Conservation (phyloP, 2,329 filamentous ascomycete species). For the Ceratocystis lukuohia region DNA sequence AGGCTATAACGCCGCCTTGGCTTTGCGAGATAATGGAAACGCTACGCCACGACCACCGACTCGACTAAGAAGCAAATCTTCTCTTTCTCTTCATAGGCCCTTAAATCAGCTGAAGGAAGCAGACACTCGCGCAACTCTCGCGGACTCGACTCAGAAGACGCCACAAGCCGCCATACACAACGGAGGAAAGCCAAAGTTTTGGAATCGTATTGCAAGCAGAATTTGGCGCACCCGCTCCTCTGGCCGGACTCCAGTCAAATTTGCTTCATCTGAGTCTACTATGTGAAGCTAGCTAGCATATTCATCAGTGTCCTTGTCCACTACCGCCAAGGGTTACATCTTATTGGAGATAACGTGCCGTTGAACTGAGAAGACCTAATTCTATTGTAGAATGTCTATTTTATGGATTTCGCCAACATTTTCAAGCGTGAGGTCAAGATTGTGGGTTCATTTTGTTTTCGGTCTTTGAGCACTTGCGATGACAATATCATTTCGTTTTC, state of each 20-base stretch:
- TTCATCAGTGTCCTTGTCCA: neutral
- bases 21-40: conserved; percentile 9
- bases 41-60: conserved; percentile 7
- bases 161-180: conserved; percentile 8
- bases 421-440: neutral
- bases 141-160: neutral
- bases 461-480: neutral
- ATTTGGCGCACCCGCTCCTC: conserved; percentile 2
- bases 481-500: neutral
- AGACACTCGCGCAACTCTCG: neutral
- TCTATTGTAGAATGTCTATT: too few species aligned
- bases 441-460: neutral
- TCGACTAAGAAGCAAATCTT: conserved; percentile 5
- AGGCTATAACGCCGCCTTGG: conserved; percentile 4
- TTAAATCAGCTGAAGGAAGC: neutral
- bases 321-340: neutral
- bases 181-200: conserved; percentile 14
- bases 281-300: neutral
- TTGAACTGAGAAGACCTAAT: too few species aligned
- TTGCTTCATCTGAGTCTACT: neutral
- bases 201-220: conserved; percentile 16
- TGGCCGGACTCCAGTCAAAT: neutral
- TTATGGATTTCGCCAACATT: neutral
- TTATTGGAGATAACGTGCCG: neutral
- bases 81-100: neutral